phyloP scores from a whole-genome alignment of 441 rosid genomes.

The Syzygium syzygioides region DNA sequence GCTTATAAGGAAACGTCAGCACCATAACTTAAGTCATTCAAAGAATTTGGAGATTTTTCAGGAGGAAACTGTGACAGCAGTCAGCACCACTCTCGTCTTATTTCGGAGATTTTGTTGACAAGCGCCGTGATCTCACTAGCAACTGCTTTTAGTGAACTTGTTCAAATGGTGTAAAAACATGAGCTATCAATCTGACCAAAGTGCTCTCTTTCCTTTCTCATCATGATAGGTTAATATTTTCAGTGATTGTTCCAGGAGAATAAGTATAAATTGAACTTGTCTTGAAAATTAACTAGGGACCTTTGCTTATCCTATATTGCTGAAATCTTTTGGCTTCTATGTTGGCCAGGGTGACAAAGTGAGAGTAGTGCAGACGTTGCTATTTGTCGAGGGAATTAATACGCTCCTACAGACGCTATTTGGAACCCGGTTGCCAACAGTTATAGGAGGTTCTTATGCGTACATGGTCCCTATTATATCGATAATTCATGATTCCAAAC shows the following conservation, averaged over 20 bases:
- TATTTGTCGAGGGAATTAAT: slow-evolving; percentile 90
- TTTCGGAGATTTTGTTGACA: background rate
- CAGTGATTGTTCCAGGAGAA: background rate
- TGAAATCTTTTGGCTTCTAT: background rate
- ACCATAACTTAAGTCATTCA: background rate
- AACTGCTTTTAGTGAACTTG: background rate
- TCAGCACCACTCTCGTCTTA: background rate
- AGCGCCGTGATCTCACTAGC: background rate
- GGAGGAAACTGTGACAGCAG: background rate
- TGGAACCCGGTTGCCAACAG: slow-evolving; percentile 92
- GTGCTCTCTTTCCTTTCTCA: background rate
- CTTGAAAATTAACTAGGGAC: background rate
- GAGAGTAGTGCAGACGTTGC: slow-evolving; percentile 91
- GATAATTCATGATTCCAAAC: slow-evolving; percentile 77
- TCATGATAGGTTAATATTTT: background rate
- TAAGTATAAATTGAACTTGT: background rate
- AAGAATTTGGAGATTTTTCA: background rate
- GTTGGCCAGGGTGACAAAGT: slow-evolving; percentile 84
- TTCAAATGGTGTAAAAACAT: background rate
- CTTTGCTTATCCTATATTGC: background rate
- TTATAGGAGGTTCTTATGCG: slow-evolving; percentile 96
- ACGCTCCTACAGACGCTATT: slow-evolving; percentile 89
- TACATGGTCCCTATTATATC: slow-evolving; percentile 96
- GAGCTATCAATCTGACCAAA: background rate
- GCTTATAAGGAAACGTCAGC: background rate